Conservation (phyloP, 345 rosid species). For the Gossypium stocksii region DNA sequence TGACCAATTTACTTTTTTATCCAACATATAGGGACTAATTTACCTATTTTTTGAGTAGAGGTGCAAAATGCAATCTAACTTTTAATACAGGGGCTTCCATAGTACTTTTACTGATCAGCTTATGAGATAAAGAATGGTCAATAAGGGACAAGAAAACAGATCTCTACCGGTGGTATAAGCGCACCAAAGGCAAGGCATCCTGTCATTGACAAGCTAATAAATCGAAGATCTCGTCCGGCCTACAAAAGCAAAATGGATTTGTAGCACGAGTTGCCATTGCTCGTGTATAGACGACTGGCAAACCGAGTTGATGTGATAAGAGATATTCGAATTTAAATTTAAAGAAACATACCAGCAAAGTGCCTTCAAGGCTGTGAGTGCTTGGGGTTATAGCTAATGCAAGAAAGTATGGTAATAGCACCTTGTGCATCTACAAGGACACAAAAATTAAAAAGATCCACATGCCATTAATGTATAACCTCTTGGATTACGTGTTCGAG, state of each 20-base stretch:
- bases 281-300: not conserved
- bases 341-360: constrained; percentile 56
- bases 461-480: not conserved
- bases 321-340: not conserved
- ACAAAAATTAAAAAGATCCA: not conserved
- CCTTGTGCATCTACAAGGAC: constrained; percentile 76
- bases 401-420: constrained; percentile 60
- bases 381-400: constrained; percentile 62
- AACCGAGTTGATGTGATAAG: not conserved
- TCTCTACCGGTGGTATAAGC: constrained; percentile 51
- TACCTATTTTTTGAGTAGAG: too few species aligned
- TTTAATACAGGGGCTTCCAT: too few species aligned
- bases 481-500: constrained; percentile 7
- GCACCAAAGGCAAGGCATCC: constrained; percentile 62
- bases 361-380: constrained; percentile 81
- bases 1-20: too few species aligned
- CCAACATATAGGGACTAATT: too few species aligned
- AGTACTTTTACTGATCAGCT: not conserved
- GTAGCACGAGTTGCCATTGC: not conserved
- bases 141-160: not conserved
- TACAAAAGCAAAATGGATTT: constrained; percentile 27
- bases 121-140: not conserved
- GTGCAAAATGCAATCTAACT: too few species aligned
- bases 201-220: constrained; percentile 57
- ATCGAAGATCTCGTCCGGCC: constrained; percentile 86